Evolutionary conservation across 2,329 filamentous ascomycete species (phyloP), one percentile per base, ranked within the genome.

Genomic region (Aspergillus pseudonomiae): DNA sequence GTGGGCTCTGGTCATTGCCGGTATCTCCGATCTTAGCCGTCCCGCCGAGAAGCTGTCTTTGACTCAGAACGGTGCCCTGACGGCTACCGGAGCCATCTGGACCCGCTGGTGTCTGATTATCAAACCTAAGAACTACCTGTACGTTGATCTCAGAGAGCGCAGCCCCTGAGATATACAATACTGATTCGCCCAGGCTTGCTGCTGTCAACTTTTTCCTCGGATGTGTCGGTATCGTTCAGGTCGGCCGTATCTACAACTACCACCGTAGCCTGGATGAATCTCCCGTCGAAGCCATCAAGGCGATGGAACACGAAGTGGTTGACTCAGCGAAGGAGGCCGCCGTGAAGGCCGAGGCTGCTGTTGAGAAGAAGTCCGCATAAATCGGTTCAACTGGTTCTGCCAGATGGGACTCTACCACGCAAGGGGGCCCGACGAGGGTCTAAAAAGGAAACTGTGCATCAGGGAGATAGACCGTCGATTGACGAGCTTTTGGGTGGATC

Each of bases 21-120:
- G 95, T 76, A 87, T 96, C 77, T 90, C 92, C 72, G 95, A 99
- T 83, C 91, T 99, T 78, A 86, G 89, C 67, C 93, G 95, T 71
- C 95, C 95, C 36, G 93, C 91, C 67, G 92, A 96, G 79, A 93
- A 93, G 80, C 92, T 99, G 71, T 97, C 94, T 46, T 84, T 97
- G 67, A 95, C 92, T 34, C 94, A 97, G 82, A 99, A 98, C 83
- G 84, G 85, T 57, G 94, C 95, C 64, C 87, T 99, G 71, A 95
- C 92, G 76, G 89, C 89, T 72, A 99, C 95, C 11, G 95, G 95
- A 70, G 81, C 91, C 69, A 99, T 99, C 86, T 99, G 95, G 95
- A 99, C 95, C 53, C 88, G 95, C 70, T 99, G 95, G 95, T 99
- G 95, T 85, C 86, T 98, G 77, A 91, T 99, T 79, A 99, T 99